These are phyloP conservation scores for Orbilia javanica DNA, from an alignment of 2,329 filamentous ascomycete species.

Conservation along the genomic window DNA sequence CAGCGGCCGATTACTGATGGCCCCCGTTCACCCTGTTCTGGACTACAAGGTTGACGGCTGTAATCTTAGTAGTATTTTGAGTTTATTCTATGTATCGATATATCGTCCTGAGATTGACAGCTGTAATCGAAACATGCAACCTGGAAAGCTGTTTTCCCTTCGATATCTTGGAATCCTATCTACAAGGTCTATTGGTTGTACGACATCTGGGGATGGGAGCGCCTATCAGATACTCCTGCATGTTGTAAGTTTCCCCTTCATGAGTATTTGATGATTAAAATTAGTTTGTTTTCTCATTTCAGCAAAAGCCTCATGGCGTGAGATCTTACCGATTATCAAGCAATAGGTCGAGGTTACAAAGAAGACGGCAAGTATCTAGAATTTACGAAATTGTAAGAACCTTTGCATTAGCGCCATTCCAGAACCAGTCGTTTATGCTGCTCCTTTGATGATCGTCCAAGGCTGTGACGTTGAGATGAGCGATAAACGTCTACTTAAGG, in stretches of 20 bases:
- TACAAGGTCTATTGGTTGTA: constrained; percentile 36
- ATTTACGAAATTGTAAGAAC: constrained; percentile 21
- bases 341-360: constrained; percentile 8
- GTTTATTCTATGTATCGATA: constrained; percentile 39
- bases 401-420: constrained; percentile 42
- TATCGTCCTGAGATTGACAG: constrained; percentile 22
- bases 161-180: constrained; percentile 16
- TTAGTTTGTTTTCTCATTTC: no score
- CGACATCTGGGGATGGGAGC: no score
- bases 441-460: constrained; percentile 23
- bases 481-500: constrained; percentile 24
- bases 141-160: constrained; percentile 35
- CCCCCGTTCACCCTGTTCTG: no score
- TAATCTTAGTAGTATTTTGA: no score
- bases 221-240: no score
- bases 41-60: no score
- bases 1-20: no score
- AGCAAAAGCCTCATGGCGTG: no score
- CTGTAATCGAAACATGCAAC: constrained; percentile 38
- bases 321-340: constrained; percentile 11
- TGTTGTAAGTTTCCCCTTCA: no score
- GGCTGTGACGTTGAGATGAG: constrained; percentile 38
- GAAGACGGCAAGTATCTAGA: constrained; percentile 29
- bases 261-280: no score
- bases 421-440: constrained; percentile 51